Conservation (phyloP, 495 filamentous ascomycete genomes). For the Lentithecium fluviatile region DNA sequence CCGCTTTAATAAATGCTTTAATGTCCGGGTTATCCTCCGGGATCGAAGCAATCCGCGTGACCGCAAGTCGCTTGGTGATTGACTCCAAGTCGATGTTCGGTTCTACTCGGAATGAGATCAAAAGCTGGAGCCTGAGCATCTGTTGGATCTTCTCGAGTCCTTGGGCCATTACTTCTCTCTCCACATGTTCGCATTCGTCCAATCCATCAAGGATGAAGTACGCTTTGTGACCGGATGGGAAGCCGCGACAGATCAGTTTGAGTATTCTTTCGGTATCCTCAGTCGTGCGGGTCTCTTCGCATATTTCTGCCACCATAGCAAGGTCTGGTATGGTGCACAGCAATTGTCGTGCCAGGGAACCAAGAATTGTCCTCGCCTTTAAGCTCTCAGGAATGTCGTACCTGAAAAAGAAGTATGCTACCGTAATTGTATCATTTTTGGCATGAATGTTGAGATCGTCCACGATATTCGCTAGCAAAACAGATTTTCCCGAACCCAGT, state of each 20-base stretch:
- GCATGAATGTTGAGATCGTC: constrained; percentile 44
- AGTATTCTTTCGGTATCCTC: constrained; percentile 34
- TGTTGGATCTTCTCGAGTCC: constrained; percentile 35
- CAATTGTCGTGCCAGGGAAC: constrained; percentile 46
- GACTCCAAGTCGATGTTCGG: constrained; percentile 29
- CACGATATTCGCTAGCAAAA: constrained; percentile 48
- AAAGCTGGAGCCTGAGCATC: constrained; percentile 38
- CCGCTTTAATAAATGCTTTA: constrained; percentile 41
- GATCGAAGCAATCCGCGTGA: constrained; percentile 32
- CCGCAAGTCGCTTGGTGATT: constrained; percentile 23
- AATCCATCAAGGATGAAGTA: constrained; percentile 46
- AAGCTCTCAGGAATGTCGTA: constrained; percentile 45
- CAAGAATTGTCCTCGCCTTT: constrained; percentile 44
- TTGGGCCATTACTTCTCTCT: constrained; percentile 35
- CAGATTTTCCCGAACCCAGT: constrained; percentile 48
- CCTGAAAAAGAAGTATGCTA: constrained; percentile 51
- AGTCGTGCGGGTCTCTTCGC: constrained; percentile 25
- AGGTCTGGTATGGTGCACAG: constrained; percentile 30
- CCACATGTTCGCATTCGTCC: constrained; percentile 41
- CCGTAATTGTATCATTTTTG: constrained; percentile 13
- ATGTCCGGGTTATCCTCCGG: constrained; percentile 48
- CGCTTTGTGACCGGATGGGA: constrained; percentile 32
- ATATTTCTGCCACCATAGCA: constrained; percentile 24
- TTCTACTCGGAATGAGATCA: constrained; percentile 41
- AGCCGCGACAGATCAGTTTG: constrained; percentile 23